Evolutionary conservation across 768 basidiomycete genomes (phyloP).

Genomic region (Pleurotus sapidus): DNA sequence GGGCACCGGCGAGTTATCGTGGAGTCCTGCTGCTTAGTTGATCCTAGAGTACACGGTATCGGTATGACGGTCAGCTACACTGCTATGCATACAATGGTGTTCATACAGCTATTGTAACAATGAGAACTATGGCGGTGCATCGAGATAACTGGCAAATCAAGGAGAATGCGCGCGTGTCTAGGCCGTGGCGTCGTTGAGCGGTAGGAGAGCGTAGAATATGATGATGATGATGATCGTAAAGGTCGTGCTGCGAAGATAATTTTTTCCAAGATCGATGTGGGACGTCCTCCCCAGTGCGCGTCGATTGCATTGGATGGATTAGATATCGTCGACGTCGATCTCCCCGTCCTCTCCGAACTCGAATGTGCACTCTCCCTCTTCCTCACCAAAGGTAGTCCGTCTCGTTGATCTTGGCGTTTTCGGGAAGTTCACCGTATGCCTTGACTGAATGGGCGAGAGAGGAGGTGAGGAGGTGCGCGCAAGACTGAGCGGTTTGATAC

Average conservation of each 20-base stretch:
- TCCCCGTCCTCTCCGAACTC: slow-evolving; percentile 90
- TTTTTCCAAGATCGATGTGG: background rate
- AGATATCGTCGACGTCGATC: slow-evolving; percentile 90
- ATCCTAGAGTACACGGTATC: background rate
- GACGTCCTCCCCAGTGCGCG: background rate
- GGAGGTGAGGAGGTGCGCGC: background rate
- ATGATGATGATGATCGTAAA: background rate
- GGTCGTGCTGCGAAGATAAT: background rate
- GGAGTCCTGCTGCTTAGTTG: background rate
- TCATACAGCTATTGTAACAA: slow-evolving; percentile 3
- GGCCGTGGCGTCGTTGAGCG: background rate
- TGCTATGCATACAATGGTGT: slow-evolving; percentile 1
- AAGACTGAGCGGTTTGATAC: slow-evolving; percentile 22
- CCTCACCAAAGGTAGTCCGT: slow-evolving; percentile 91
- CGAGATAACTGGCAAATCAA: background rate
- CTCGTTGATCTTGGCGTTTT: slow-evolving; percentile 96
- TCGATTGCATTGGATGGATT: slow-evolving; percentile 19
- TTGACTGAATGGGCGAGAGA: slow-evolving; percentile 54
- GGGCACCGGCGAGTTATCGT: too few species aligned
- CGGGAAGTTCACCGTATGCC: slow-evolving; percentile 96
- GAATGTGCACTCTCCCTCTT: slow-evolving; percentile 86
- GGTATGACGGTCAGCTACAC: slow-evolving; percentile 3
- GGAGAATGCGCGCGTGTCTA: background rate
- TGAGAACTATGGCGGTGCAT: background rate
- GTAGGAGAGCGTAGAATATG: too few species aligned